Evolutionary conservation across 306 rosid genomes (phyloP), one percentile per base, ranked within the genome.

Genomic region (Senna tora): DNA sequence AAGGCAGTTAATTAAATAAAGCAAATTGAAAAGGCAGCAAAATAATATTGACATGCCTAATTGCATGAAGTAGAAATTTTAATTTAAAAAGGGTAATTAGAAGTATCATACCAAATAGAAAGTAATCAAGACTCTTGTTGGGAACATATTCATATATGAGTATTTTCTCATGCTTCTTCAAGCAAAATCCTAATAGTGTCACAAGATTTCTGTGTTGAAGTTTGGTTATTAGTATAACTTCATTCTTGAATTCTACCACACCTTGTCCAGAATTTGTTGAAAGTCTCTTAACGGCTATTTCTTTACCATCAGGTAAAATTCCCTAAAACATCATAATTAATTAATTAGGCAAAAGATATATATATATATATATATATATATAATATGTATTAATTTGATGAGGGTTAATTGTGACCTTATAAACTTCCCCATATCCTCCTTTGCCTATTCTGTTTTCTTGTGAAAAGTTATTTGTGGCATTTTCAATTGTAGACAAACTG

Each of bases 201-300:
- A 58, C 42, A 12, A 58, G 32, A 58, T 58, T 58, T 28, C 64
- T 58, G 4, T 32, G 64, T 5, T 58, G 43, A 5, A 58, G 64
- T 1, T 5, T 58, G 22, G 64, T 20, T 15, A 58, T 58, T 7
- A 58, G 6, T 4, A 58, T 2, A 58, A 58, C 13, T 5, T 58
- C 64, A 7, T 58, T 58, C 6, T 32, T 58, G 1, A 58, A 58
- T 15, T 58, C 64, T 15, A 6, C 42, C 0, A 13, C 13, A 2
- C 64, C 64, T 58, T 58, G 64, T 0, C 42, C 12, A 7, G 64
- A 58, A 7, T 17, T 2, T 32, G 32, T 15, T 30, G 42, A 32
- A n/a, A 57, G 42, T 3, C 42, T 15, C 0, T 57, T 32, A 6
- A 57, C 13, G 13, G 50, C 17, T 45, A 45, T 45, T 12, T 45